Evolutionary conservation across 495 filamentous ascomycete species (phyloP).

Genomic region (Penicillium nucicola): DNA sequence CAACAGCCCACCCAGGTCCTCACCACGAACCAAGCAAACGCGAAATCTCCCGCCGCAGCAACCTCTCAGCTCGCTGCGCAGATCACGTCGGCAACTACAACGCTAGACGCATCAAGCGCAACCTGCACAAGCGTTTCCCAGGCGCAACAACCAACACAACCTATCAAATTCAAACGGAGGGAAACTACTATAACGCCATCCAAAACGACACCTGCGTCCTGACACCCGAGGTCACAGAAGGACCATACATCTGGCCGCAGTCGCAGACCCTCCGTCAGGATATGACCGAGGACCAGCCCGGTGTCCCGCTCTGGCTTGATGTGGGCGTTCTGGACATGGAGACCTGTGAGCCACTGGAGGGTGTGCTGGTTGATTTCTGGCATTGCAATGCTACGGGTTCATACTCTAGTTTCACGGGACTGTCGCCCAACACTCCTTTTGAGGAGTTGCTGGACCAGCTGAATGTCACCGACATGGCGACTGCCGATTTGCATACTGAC

Average conservation of each 20-base stretch:
- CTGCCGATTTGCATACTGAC: slow-evolving; percentile 20
- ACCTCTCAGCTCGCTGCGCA: not conserved
- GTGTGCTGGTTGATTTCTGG: slow-evolving; percentile 55
- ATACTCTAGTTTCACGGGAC: slow-evolving; percentile 44
- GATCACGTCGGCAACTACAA: not conserved
- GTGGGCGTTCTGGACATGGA: slow-evolving; percentile 52
- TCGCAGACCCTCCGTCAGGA: slow-evolving; percentile 37
- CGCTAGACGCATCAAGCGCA: not conserved
- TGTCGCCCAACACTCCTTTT: slow-evolving; percentile 21
- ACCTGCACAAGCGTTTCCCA: not conserved
- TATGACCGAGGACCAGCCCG: slow-evolving; percentile 49
- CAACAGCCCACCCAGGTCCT: not conserved
- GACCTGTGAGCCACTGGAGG: slow-evolving; percentile 48
- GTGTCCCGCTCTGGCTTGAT: slow-evolving; percentile 51
- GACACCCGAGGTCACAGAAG: slow-evolving; percentile 46
- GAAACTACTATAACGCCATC: slow-evolving; percentile 17
- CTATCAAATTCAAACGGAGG: not conserved
- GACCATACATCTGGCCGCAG: slow-evolving; percentile 41
- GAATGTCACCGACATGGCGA: not conserved
- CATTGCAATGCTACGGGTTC: not conserved
- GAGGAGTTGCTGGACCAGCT: slow-evolving; percentile 12
- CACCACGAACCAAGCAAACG: not conserved
- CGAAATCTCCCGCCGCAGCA: not conserved
- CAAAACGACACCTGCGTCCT: slow-evolving; percentile 48
- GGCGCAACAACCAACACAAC: not conserved